phyloP scores from a whole-genome alignment of 2,329 filamentous ascomycete species.

The Fusarium decemcellulare region DNA sequence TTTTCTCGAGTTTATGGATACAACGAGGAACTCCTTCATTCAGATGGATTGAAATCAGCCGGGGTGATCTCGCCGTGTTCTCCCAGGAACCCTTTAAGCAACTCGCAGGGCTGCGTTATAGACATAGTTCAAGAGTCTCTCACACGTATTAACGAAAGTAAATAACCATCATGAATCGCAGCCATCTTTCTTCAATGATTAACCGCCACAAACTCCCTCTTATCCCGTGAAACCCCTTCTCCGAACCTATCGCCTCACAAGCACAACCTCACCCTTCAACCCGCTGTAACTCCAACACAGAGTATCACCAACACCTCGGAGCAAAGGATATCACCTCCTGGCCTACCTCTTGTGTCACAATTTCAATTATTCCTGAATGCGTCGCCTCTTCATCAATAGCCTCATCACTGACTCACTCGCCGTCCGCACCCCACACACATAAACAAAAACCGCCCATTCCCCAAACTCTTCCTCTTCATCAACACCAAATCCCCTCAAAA shows the following conservation, averaged over 20 bases:
- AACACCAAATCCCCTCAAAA: too few relatives aligned
- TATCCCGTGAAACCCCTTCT: neutral
- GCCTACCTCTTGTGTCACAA: neutral
- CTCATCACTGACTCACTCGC: slow-evolving; percentile 35
- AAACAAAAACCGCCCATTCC: slow-evolving; percentile 12
- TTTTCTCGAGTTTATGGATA: neutral
- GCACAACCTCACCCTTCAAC: slow-evolving; percentile 5
- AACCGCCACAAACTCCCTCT: neutral
- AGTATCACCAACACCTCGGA: slow-evolving; percentile 12
- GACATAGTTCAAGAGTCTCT: too few relatives aligned
- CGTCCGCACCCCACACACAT: slow-evolving; percentile 32
- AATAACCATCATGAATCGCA: too few relatives aligned
- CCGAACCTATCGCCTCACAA: neutral
- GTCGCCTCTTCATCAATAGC: neutral
- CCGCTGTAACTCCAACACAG: slow-evolving; percentile 1
- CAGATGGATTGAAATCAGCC: too few relatives aligned
- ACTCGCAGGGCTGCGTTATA: too few relatives aligned
- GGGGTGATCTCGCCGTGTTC: too few relatives aligned
- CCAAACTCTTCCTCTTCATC: neutral
- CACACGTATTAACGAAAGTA: too few relatives aligned
- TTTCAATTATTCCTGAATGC: neutral
- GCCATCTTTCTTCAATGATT: too few relatives aligned
- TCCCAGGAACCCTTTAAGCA: too few relatives aligned
- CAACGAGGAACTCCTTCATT: too few relatives aligned
- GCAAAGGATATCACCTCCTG: neutral